Evolutionary conservation across 108 stramenopile species (phyloP).

Genomic region (Cyclotella atomus): DNA sequence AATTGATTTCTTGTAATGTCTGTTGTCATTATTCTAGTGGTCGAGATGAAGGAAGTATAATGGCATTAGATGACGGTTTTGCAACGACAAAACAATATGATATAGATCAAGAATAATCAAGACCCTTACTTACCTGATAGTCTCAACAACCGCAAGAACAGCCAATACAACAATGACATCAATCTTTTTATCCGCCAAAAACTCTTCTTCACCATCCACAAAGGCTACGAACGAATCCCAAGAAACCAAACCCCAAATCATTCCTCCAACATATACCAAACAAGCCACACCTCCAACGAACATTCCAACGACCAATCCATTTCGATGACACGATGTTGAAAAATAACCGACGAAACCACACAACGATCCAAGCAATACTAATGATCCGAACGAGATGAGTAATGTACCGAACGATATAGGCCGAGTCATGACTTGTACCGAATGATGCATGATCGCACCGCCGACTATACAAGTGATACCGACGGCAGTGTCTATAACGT

Average conservation of each 20-base stretch:
- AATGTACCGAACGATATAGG: conserved; percentile 27
- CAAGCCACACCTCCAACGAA: conserved; percentile 11
- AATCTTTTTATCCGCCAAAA: conserved; percentile 21
- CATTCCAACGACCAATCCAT: conserved; percentile 31
- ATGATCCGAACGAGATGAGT: conserved; percentile 23
- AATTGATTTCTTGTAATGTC: not conserved
- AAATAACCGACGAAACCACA: conserved; percentile 41
- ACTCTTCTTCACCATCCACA: conserved; percentile 25
- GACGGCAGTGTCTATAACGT: too few species aligned
- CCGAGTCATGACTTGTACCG: conserved; percentile 3
- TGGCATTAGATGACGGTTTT: not conserved
- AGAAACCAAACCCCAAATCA: conserved; percentile 17
- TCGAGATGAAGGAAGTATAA: not conserved
- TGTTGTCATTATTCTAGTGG: not conserved
- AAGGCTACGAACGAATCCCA: conserved; percentile 34
- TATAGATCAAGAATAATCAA: not conserved
- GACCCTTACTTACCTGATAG: conserved; percentile 32
- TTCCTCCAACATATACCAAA: conserved; percentile 21
- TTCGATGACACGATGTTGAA: conserved; percentile 17
- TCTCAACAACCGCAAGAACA: conserved; percentile 30
- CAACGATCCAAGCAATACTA: too few species aligned
- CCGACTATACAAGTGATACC: too few species aligned
- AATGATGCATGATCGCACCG: too few species aligned
- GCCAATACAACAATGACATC: conserved; percentile 16
- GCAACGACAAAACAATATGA: not conserved